Conservation (phyloP, 129 eudicot genomes). For the Rutidosis leptorrhynchoides region DNA sequence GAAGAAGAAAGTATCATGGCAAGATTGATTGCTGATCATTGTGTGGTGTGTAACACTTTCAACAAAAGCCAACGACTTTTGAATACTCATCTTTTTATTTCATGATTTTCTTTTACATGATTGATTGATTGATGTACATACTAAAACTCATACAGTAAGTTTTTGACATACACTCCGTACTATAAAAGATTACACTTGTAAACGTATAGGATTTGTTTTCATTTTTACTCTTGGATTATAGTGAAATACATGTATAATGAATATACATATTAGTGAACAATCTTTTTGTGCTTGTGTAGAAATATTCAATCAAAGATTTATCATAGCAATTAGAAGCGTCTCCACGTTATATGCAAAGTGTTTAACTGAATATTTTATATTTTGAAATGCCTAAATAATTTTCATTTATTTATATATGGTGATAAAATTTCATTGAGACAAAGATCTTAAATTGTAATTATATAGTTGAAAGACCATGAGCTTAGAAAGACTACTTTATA, state of each 20-base stretch:
- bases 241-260: background rate
- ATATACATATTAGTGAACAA: no score
- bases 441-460: no score
- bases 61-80: constrained; percentile 26
- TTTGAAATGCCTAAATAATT: no score
- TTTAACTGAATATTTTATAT: no score
- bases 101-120: background rate
- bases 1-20: constrained; percentile 70
- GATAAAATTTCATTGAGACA: no score
- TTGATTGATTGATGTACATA: constrained; percentile 8
- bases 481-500: no score
- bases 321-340: no score
- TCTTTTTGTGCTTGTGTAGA: no score
- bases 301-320: no score
- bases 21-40: constrained; percentile 50
- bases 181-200: background rate
- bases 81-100: constrained; percentile 3
- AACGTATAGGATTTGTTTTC: background rate
- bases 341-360: no score
- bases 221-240: background rate
- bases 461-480: no score
- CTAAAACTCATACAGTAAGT: background rate
- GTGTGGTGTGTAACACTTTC: constrained; percentile 52
- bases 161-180: background rate
- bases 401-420: no score